phyloP scores from a whole-genome alignment of 2,329 filamentous ascomycete species.

The Penicillium decumbens region DNA sequence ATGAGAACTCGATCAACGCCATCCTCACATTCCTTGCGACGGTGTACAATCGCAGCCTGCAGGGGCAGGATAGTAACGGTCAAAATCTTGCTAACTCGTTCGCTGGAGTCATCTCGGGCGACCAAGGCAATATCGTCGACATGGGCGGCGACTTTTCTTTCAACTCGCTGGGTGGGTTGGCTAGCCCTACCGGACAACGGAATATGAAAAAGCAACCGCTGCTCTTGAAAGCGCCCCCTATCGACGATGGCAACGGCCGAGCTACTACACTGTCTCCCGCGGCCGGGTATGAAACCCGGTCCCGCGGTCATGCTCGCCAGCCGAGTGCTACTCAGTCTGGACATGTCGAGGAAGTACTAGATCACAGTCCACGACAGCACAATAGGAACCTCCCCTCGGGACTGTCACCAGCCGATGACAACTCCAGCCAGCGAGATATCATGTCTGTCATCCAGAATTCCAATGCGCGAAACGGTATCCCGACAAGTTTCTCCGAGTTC shows the following conservation, averaged over 20 bases:
- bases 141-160: conserved; percentile 51
- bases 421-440: conserved; percentile 41
- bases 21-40: conserved; percentile 95
- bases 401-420: conserved; percentile 17
- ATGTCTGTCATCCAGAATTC: conserved; percentile 48
- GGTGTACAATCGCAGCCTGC: conserved; percentile 88
- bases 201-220: conserved; percentile 46
- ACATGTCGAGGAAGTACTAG: conserved; percentile 45
- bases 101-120: conserved; percentile 64
- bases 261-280: conserved; percentile 38
- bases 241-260: conserved; percentile 24
- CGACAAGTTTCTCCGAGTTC: conserved; percentile 41
- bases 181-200: conserved; percentile 36
- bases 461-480: conserved; percentile 41
- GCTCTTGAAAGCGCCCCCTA: conserved; percentile 45
- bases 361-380: conserved; percentile 34
- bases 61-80: conserved; percentile 65
- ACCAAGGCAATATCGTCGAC: conserved; percentile 59
- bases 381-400: conserved; percentile 17
- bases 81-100: conserved; percentile 83
- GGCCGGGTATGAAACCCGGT: conserved; percentile 29
- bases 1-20: conserved; percentile 98
- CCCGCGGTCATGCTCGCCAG: conserved; percentile 30
- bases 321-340: conserved; percentile 30
- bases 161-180: conserved; percentile 35